These are phyloP conservation scores for Paratinospora sagittata DNA, from an alignment of 164 flowering plant genomes.

Conservation along the genomic window DNA sequence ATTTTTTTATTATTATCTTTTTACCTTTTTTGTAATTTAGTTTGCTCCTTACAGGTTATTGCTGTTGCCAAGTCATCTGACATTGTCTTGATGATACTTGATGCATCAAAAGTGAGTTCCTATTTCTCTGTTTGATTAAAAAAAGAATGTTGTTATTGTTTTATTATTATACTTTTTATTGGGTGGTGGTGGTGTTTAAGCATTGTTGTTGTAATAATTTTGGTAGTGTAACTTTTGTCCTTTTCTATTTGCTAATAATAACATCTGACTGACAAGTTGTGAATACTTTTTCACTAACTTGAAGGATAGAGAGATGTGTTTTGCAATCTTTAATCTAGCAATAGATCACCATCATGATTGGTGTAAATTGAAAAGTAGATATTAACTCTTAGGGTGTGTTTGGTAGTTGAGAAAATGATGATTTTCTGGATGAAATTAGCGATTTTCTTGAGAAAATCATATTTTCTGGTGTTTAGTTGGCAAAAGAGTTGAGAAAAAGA, in stretches of 20 bases:
- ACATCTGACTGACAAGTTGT: background rate
- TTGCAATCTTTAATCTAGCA: background rate
- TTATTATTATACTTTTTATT: background rate
- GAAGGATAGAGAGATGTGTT: background rate
- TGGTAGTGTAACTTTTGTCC: background rate
- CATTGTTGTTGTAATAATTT: background rate
- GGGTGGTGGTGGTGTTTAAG: too few species aligned
- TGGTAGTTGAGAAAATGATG: too few species aligned
- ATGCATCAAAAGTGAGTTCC: slow-evolving; percentile 67
- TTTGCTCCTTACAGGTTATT: slow-evolving; percentile 64
- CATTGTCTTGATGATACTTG: slow-evolving; percentile 97
- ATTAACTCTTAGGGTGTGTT: background rate
- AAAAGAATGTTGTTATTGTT: background rate
- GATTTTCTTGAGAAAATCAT: too few species aligned
- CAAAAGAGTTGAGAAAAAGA: too few species aligned
- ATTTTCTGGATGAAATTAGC: too few species aligned
- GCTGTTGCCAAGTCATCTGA: slow-evolving; percentile 99
- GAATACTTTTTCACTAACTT: background rate
- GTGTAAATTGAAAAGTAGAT: background rate
- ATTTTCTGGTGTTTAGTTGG: too few species aligned
- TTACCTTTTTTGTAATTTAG: background rate
- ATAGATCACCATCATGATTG: background rate
- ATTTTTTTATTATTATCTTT: background rate
- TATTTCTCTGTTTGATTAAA: background rate
- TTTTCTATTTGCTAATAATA: background rate